Evolutionary conservation across 1,284 basidiomycete species (phyloP), one percentile per base, ranked within the genome.

Genomic region (Pseudozyma sp.): DNA sequence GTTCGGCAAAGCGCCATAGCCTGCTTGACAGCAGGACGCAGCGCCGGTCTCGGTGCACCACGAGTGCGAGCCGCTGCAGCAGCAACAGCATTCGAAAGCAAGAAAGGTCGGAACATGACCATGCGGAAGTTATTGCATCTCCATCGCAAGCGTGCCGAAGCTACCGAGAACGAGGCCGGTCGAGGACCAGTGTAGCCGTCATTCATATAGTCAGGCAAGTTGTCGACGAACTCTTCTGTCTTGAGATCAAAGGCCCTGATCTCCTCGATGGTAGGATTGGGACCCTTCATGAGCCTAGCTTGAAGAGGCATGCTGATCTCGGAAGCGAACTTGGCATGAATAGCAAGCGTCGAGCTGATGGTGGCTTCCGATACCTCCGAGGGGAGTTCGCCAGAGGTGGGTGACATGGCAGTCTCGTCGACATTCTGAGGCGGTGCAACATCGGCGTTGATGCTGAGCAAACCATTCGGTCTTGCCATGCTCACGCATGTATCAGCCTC

Each of bases 81-180:
- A 14, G 68, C 61, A 7, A 76, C 68, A 2, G 73, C 69, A 25
- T 63, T 68, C 9, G 73, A 76, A 13, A 76, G 73, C 55, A 76
- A 44, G 59, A 76, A 76, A 21, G 73, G 73, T 36, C 73, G 60
- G 65, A 76, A 76, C 65, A 71, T 76, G 59, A 76, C 67, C 73
- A 76, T 76, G 49, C 73, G 68, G 45, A 76, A 70, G 65, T 76
- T 76, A 61, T 71, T 71, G 69, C 68, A 71, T 44, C 69, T 63
- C 73, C 73, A 76, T 40, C 73, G 60, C 21, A 76, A 49, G 11
- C 69, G 64, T 2, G 63, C 70, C 39, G 73, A 64, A n/a, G 73
- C 68, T 2, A 71, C 64, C 38, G 65, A 65, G 62, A 76, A 71
- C 44, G 69, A 71, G 14, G 61, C 65, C 14, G 73, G 73, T 13